Base-by-base conservation (phyloP, 2,329 filamentous ascomycete genomes). In the Cordyceps militaris region DNA sequence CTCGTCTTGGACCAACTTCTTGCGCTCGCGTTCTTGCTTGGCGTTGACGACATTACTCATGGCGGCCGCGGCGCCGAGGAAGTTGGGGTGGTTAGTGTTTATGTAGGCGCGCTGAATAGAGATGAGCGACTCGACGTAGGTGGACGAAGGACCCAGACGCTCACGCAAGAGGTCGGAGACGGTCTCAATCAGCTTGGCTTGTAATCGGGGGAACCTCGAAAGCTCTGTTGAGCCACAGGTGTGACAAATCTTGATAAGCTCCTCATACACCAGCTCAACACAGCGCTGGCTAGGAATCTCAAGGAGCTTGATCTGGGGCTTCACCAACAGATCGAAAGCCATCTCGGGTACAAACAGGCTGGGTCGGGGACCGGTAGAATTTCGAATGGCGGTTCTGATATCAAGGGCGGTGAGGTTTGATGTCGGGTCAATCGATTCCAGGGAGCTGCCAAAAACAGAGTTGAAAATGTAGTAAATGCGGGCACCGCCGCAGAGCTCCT, bases 391-490 rank as follows among this genome's bases (percentile, higher is more conserved):
- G 13, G 94, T 99, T 70, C 94, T 84, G 64, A 99, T 99, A 70
- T 99, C 94, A 50, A 93, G 84, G 14, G 93, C 89, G 7, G 94
- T 94, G 60, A 99, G 85, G 68, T 99, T 99, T 49, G 88, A 90
- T 2, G 93, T 99, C 4, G 94, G 94, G 66, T 99, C 93, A 64
- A 99, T 96, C 23, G 91, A 89, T 71, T 99, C 94, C 52, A 99
- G 79, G 21, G 93, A 95, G 73, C 93, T 97, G 59, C 94, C 94
- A 72, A 97, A 99, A 44, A 97, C 93, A 5, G 92, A 96, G 76
- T 97, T 97, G 81, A 97, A 97, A 65, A 97, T 97, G 75, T 97
- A 97, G 76, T 97, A 97, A 68, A 97, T 97, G 60, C 93, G 85
- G 48, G 92, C 92, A 69, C 92, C 92, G 68, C 92, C 92, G 66